Evolutionary conservation across 2,329 filamentous ascomycete species (phyloP), one percentile per base, ranked within the genome.

Genomic region (Orbilia javanica): DNA sequence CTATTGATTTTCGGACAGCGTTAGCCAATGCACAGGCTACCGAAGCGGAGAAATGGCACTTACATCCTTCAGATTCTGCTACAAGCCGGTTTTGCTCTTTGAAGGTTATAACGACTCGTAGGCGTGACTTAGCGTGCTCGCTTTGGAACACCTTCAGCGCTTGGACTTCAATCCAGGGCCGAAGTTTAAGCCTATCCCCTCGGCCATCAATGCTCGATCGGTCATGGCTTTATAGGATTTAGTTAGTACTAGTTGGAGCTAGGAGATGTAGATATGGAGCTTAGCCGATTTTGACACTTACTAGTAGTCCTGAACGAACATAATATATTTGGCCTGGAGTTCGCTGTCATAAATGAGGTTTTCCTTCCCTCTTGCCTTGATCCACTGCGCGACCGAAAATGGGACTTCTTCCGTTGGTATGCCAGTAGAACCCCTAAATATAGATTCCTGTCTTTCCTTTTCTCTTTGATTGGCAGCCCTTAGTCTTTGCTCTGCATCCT

Each of bases 61-160:
- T 68, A 74, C 70, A 67, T 20, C 70, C 63, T 48, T 74, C 70
- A 4, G 70, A 74, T 31, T 74, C 70, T n/a, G 70, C 70, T 10
- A 74, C 70, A 25, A 52, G 63, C 27, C 63, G 50, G 8, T 68
- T 68, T n/a, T 74, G 70, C 44, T 74, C 70, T 18, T 74, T 74
- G 20, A 74, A 74, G 6, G 53, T 63, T 46, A 74, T 68, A 6
- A 74, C 70, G 1, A 74, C 63, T 11, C 70, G 39, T n/a, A 74
- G 15, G 4, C 63, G 39, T n/a, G 70, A 44, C 42, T 52, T 68
- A n/a, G 10, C 6, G n/a, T 74, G 70, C 15, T 74, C 63, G n/a
- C 70, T 74, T 27, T 74, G 70, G 20, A 74, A 74, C 4, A 74
- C 48, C 20, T 74, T 74, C 13, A 74, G 44, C 6, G 70, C 53